A percentile compares a stretch with the other conserved stretches of the same genome.
Evolutionary conservation across 139 green algal species (phyloP).

Genomic region (Closterium sp.): DNA sequence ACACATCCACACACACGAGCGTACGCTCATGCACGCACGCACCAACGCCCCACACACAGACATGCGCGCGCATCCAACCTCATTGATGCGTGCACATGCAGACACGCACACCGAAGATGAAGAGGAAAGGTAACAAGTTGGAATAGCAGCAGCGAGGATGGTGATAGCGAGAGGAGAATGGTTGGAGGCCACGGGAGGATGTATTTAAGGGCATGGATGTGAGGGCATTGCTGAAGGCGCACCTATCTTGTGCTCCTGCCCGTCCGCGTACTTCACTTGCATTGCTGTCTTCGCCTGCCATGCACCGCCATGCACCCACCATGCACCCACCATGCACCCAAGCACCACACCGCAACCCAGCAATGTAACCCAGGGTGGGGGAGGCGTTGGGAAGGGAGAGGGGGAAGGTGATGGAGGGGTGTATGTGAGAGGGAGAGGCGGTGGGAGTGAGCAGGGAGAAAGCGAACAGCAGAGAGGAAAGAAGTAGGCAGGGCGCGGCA

Average conservation of each 20-base stretch:
- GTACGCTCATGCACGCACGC: too few species aligned
- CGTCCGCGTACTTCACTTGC: constrained; percentile 35
- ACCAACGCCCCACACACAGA: too few species aligned
- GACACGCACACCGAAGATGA: neutral
- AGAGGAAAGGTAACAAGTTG: neutral
- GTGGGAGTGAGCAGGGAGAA: too few species aligned
- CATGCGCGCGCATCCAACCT: neutral
- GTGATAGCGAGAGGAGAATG: neutral
- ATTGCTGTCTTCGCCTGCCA: neutral
- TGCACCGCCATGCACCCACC: neutral
- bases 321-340: neutral
- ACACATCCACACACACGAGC: too few species aligned
- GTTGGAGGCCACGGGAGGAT: neutral
- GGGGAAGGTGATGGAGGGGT: neutral
- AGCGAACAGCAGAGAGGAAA: too few species aligned
- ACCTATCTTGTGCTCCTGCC: constrained; percentile 10
- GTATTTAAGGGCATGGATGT: neutral
- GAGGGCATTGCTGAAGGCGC: neutral
- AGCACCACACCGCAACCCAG: neutral
- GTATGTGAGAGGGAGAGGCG: neutral
- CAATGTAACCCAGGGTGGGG: neutral
- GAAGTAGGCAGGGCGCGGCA: too few species aligned
- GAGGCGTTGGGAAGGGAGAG: neutral
- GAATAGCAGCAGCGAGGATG: neutral
- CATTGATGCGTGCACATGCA: neutral